phyloP scores from a whole-genome alignment of 2,329 filamentous ascomycete genomes.

The Cercospora canescens region DNA sequence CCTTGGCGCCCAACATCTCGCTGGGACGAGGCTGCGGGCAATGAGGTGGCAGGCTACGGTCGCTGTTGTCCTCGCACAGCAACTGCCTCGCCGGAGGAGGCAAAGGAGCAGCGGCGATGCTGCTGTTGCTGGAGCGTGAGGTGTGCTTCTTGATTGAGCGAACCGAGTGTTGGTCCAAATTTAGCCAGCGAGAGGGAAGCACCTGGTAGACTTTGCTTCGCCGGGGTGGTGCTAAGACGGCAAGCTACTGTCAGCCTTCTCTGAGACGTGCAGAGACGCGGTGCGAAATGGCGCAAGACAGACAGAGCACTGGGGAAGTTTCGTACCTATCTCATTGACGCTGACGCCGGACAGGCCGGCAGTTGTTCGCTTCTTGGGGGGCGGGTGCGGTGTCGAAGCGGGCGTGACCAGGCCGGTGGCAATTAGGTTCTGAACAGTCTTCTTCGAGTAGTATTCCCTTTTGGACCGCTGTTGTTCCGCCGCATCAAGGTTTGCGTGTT shows the following conservation, averaged over 20 bases:
- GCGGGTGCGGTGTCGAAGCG: constrained; percentile 6
- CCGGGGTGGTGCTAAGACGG: constrained; percentile 27
- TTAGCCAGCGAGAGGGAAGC: constrained; percentile 19
- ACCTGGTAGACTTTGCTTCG: constrained; percentile 18
- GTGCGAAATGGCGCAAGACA: background rate
- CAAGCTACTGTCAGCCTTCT: constrained; percentile 18
- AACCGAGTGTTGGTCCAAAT: constrained; percentile 19
- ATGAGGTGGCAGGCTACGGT: constrained; percentile 19
- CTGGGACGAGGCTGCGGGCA: constrained; percentile 27
- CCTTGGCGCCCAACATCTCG: constrained; percentile 37
- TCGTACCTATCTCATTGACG: constrained; percentile 26
- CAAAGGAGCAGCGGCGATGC: constrained; percentile 2
- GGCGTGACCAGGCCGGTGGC: constrained; percentile 18
- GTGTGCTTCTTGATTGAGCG: background rate
- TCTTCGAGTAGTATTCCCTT: constrained; percentile 17
- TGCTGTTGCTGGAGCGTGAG: background rate
- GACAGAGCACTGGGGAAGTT: constrained; percentile 12
- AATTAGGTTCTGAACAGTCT: constrained; percentile 23
- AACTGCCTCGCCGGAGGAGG: constrained; percentile 14
- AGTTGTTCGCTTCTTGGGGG: constrained; percentile 15
- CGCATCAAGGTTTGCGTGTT: constrained; percentile 9
- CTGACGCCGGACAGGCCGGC: constrained; percentile 14
- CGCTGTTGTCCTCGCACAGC: constrained; percentile 16
- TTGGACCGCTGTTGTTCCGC: constrained; percentile 19
- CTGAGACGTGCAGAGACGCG: background rate